These are phyloP conservation scores for Marsdenia floribunda DNA, from an alignment of 257 asterid species.

Conservation along the genomic window DNA sequence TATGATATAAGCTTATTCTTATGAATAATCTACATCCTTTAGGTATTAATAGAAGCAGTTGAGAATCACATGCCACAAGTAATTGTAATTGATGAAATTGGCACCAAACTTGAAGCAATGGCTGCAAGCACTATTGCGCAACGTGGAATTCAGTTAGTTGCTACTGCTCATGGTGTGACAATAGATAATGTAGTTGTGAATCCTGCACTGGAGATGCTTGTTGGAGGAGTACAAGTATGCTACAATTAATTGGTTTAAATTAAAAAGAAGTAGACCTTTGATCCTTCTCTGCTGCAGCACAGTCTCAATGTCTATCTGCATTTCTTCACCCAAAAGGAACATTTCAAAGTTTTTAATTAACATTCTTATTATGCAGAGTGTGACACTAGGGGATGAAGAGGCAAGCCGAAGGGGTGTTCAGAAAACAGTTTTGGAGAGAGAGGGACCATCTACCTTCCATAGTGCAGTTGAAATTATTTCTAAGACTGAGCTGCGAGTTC, in stretches of 20 bases:
- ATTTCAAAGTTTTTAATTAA: slow-evolving; percentile 2
- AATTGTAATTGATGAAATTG: slow-evolving; percentile 94
- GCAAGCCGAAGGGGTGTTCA: slow-evolving; percentile 96
- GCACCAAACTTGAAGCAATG: slow-evolving; percentile 91
- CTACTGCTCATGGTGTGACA: slow-evolving; percentile 97
- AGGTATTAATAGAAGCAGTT: slow-evolving; percentile 98
- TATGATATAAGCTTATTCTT: neutral
- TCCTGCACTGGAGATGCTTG: slow-evolving; percentile 96
- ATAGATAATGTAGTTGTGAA: slow-evolving; percentile 87
- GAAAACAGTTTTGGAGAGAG: slow-evolving; percentile 88
- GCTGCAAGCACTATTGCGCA: slow-evolving; percentile 99
- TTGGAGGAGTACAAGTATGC: slow-evolving; percentile 94
- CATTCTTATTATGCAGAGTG: slow-evolving; percentile 51
- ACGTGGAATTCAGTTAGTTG: slow-evolving; percentile 98
- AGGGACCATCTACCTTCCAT: slow-evolving; percentile 89
- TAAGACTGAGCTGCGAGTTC: slow-evolving; percentile 69
- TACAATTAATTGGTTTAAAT: neutral
- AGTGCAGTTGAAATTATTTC: slow-evolving; percentile 95
- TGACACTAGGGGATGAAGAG: slow-evolving; percentile 97
- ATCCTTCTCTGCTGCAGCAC: slow-evolving; percentile 7
- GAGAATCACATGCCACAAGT: slow-evolving; percentile 99
- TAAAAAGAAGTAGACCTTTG: neutral
- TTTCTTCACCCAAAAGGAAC: neutral
- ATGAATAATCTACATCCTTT: slow-evolving; percentile 12
- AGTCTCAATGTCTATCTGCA: neutral